Base-by-base conservation (phyloP, 805 yeast genomes). In the Isabelozyma rhagii region DNA sequence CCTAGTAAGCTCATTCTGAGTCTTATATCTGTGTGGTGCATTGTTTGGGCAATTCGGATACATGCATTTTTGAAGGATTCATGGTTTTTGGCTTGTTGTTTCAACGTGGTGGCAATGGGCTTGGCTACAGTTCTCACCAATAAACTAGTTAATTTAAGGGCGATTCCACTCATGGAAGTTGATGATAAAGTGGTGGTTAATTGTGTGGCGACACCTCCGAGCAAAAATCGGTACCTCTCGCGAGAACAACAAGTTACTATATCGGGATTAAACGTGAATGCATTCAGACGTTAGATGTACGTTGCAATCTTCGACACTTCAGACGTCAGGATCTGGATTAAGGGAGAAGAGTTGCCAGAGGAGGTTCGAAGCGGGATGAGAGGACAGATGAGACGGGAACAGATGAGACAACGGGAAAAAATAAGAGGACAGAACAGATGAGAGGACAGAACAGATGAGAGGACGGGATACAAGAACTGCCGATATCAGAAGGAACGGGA, bases 111-210 rank as follows among this genome's bases (percentile, higher is more conserved):
- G 3, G 93, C 89, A 29, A 89, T 77, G 1, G 96, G 96, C 62
- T 86, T 88, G 38, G 96, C 85, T 41, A 89, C 72, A 38, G 93
- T 89, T 53, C 92, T 68, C 6, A 88, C 80, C 47, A 87, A 75
- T 47, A 89, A 76, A 21, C 92, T 79, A 9, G 89, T 81, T 56
- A 89, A 69, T 63, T 89, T 89, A 45, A 88, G 74, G 8, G 92
- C 90, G 38, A 89, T 78, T 25, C 87, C 82, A 69, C 93, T 87
- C 94, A 88, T 87, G 15, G 38, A 11, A 9, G 45, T 21, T 28
- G 44, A 39, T 31, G 36, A 31, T 31, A 31, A 31, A 31, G 36
- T 31, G n/a, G 36, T 31, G 10, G n/a, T 10, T 13, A 31, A 10
- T 31, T 31, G 36, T 31, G 36, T 31, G 36, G 36, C 36, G 36